Conservation (phyloP, 2,329 filamentous ascomycete genomes). For the Venturia pyrina region DNA sequence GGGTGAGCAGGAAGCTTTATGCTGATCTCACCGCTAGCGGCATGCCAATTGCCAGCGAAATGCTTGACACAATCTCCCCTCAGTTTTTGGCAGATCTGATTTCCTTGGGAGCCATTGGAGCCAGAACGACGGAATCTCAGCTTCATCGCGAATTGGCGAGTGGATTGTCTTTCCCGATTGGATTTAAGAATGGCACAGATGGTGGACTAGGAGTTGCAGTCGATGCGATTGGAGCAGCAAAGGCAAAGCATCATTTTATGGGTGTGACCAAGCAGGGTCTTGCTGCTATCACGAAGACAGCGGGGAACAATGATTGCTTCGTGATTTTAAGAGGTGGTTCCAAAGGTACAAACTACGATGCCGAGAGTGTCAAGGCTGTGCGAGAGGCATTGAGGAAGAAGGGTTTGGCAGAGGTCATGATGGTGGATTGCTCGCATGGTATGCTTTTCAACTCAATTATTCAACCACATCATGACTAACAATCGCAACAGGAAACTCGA, state of each 20-base stretch:
- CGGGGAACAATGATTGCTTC: slow-evolving; percentile 94
- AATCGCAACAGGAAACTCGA: slow-evolving; percentile 64
- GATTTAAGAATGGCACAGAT: slow-evolving; percentile 99
- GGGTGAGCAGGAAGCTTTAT: slow-evolving; percentile 87
- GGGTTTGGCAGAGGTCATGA: slow-evolving; percentile 78
- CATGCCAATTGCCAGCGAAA: slow-evolving; percentile 94
- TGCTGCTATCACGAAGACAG: slow-evolving; percentile 86
- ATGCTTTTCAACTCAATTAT: slow-evolving; percentile 22
- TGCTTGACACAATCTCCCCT: slow-evolving; percentile 97
- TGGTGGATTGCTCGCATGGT: slow-evolving; percentile 98
- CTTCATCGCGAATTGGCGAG: slow-evolving; percentile 92
- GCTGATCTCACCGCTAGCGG: slow-evolving; percentile 75
- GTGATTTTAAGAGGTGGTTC: slow-evolving; percentile 89
- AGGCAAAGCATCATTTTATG: slow-evolving; percentile 91
- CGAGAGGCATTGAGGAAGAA: slow-evolving; percentile 74
- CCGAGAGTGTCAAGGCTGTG: slow-evolving; percentile 66
- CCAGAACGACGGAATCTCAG: slow-evolving; percentile 92
- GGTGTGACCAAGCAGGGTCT: slow-evolving; percentile 96
- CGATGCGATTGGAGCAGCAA: slow-evolving; percentile 78
- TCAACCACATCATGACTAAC: background rate
- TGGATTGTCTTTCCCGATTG: slow-evolving; percentile 91
- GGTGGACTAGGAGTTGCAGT: slow-evolving; percentile 84
- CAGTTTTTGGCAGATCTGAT: slow-evolving; percentile 96
- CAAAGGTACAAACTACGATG: slow-evolving; percentile 89
- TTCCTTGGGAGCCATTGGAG: slow-evolving; percentile 89